Percentiles rank a stretch among this genome's conserved stretches.
Conservation (phyloP, 495 filamentous ascomycete species). For the Penicillium roqueforti region DNA sequence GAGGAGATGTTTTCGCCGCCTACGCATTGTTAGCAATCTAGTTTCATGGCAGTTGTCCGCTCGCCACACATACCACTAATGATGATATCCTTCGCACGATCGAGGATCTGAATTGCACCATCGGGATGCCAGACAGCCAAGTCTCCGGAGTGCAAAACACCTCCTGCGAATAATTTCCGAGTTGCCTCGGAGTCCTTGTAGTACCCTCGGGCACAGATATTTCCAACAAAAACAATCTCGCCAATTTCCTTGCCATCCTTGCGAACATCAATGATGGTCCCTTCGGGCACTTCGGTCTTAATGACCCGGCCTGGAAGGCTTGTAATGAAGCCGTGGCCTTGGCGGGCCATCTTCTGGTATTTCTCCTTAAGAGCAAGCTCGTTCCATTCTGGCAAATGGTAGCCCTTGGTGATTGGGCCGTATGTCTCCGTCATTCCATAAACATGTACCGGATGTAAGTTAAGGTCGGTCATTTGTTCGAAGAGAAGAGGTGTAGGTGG, state of each 20-base stretch:
- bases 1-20: conserved; percentile 97
- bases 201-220: conserved; percentile 90
- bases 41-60: background rate
- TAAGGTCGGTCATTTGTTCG: conserved; percentile 83
- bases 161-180: conserved; percentile 79
- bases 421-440: conserved; percentile 97
- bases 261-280: conserved; percentile 67
- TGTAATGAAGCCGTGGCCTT: conserved; percentile 90
- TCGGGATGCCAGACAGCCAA: conserved; percentile 89
- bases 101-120: conserved; percentile 85
- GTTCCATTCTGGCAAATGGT: conserved; percentile 81
- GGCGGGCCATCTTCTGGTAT: conserved; percentile 82
- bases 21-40: conserved; percentile 28
- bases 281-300: conserved; percentile 66
- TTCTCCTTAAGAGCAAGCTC: conserved; percentile 62
- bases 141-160: conserved; percentile 84
- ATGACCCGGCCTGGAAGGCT: conserved; percentile 78
- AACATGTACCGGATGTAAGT: conserved; percentile 87
- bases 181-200: conserved; percentile 88
- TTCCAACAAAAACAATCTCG: conserved; percentile 86
- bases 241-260: conserved; percentile 86
- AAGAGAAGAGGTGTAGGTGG: conserved; percentile 88
- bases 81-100: conserved; percentile 95
- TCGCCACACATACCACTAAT: conserved; percentile 71
- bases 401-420: conserved; percentile 92